Evolutionary conservation across 2,329 filamentous ascomycete genomes (phyloP).

Genomic region (Beauveria varroae): DNA sequence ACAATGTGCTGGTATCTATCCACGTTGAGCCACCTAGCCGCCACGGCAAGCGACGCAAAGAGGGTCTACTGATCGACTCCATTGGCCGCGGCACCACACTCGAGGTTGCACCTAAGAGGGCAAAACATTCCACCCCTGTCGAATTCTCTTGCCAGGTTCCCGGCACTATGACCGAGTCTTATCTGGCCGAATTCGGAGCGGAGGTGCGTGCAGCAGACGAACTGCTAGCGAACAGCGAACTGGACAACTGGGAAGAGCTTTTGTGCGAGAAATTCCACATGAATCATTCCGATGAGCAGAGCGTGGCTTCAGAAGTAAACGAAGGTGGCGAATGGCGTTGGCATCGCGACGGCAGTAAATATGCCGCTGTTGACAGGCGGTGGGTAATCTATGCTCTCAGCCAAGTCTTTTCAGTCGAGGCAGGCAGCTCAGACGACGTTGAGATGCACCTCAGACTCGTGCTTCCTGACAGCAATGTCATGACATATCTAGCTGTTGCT

Average conservation of each 20-base stretch:
- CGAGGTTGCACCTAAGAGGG: slow-evolving; percentile 28
- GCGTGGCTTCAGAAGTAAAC: slow-evolving; percentile 18
- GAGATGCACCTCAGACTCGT: slow-evolving; percentile 26
- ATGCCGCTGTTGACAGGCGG: slow-evolving; percentile 53
- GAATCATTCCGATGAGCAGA: background rate
- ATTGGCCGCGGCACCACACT: slow-evolving; percentile 55
- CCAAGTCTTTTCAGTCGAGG: slow-evolving; percentile 51
- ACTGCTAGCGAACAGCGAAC: slow-evolving; percentile 36
- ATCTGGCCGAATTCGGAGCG: slow-evolving; percentile 36
- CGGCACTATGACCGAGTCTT: slow-evolving; percentile 43
- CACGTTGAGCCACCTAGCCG: slow-evolving; percentile 57
- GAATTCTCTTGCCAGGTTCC: slow-evolving; percentile 34
- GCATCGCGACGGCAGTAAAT: slow-evolving; percentile 34
- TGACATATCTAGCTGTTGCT: slow-evolving; percentile 52
- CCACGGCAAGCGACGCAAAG: slow-evolving; percentile 47
- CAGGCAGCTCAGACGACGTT: slow-evolving; percentile 29
- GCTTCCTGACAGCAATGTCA: slow-evolving; percentile 44
- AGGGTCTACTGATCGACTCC: slow-evolving; percentile 64
- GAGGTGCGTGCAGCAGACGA: slow-evolving; percentile 42
- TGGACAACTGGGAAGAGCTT: slow-evolving; percentile 42
- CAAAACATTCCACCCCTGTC: slow-evolving; percentile 21
- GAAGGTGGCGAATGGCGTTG: slow-evolving; percentile 41
- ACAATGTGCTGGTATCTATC: slow-evolving; percentile 57
- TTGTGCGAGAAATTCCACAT: slow-evolving; percentile 43
- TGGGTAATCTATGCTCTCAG: slow-evolving; percentile 59